phyloP scores from a whole-genome alignment of 2,329 filamentous ascomycete species.

The Neonectria ditissima region DNA sequence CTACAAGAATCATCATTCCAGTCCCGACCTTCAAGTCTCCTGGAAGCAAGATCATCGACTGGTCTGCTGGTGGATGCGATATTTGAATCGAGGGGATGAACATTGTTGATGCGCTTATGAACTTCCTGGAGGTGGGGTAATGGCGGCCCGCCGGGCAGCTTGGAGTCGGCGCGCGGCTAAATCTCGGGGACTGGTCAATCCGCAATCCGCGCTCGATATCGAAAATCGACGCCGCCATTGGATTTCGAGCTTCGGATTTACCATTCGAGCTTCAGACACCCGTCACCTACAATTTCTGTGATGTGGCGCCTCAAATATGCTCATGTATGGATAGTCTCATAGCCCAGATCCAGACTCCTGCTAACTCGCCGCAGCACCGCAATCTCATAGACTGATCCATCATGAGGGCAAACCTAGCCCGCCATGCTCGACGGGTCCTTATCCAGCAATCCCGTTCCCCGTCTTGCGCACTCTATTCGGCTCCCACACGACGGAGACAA shows the following conservation, averaged over 20 bases:
- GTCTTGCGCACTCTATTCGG: constrained; percentile 50
- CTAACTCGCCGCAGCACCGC: constrained; percentile 36
- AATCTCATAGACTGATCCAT: constrained; percentile 47
- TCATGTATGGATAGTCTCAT: constrained; percentile 29
- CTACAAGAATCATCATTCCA: background rate
- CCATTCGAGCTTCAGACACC: constrained; percentile 28
- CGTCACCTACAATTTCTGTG: constrained; percentile 25
- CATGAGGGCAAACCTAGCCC: constrained; percentile 60
- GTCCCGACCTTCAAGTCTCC: background rate
- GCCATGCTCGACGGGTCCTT: constrained; percentile 57
- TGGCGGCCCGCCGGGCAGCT: background rate
- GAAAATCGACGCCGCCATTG: constrained; percentile 42
- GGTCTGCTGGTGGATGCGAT: background rate
- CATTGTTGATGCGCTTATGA: background rate
- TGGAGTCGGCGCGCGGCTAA: constrained; percentile 35
- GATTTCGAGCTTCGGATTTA: constrained; percentile 36
- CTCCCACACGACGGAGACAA: constrained; percentile 44
- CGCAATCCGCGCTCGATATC: constrained; percentile 31
- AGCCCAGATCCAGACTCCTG: background rate
- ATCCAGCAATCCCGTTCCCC: constrained; percentile 50
- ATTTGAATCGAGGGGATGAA: background rate
- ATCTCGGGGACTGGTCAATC: constrained; percentile 32
- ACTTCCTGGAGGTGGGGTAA: background rate
- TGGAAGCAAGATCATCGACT: background rate
- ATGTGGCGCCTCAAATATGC: constrained; percentile 42